phyloP scores from a whole-genome alignment of 179 eudicot genomes.

The Beta corolliflora region DNA sequence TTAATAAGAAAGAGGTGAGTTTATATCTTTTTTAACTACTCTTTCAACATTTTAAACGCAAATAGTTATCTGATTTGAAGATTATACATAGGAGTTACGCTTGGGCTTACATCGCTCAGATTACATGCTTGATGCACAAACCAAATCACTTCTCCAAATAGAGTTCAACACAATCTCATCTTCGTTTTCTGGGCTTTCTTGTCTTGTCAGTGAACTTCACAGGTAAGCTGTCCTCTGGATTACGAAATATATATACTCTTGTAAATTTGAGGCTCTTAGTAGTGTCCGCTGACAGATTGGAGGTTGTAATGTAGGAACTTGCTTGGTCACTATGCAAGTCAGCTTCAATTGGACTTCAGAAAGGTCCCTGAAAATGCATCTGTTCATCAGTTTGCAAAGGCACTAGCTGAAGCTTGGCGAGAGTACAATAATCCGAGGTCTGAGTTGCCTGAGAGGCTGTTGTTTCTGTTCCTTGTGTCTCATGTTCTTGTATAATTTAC shows the following conservation, averaged over 20 bases:
- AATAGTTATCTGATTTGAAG: conserved; percentile 16
- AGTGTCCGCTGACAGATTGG: conserved; percentile 19
- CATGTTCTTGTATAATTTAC: conserved; percentile 6
- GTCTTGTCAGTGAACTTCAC: conserved; percentile 89
- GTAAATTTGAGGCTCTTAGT: neutral
- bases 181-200: conserved; percentile 76
- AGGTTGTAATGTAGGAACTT: conserved; percentile 56
- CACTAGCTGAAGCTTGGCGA: conserved; percentile 83
- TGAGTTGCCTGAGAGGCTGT: conserved; percentile 11
- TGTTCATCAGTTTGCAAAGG: conserved; percentile 67
- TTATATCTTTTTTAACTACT: conserved; percentile 7
- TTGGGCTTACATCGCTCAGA: conserved; percentile 96
- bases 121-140: conserved; percentile 96
- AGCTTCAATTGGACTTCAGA: conserved; percentile 62
- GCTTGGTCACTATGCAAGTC: conserved; percentile 55
- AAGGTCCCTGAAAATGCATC: conserved; percentile 67
- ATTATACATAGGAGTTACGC: conserved; percentile 73
- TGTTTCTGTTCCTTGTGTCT: conserved; percentile 9
- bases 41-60: neutral
- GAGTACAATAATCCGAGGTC: conserved; percentile 81
- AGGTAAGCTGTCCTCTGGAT: conserved; percentile 45
- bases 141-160: conserved; percentile 84
- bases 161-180: conserved; percentile 93
- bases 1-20: conserved; percentile 76
- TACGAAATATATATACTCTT: conserved; percentile 3